Evolutionary conservation across 2,329 filamentous ascomycete genomes (phyloP).

Genomic region (Colletotrichum cuscutae): DNA sequence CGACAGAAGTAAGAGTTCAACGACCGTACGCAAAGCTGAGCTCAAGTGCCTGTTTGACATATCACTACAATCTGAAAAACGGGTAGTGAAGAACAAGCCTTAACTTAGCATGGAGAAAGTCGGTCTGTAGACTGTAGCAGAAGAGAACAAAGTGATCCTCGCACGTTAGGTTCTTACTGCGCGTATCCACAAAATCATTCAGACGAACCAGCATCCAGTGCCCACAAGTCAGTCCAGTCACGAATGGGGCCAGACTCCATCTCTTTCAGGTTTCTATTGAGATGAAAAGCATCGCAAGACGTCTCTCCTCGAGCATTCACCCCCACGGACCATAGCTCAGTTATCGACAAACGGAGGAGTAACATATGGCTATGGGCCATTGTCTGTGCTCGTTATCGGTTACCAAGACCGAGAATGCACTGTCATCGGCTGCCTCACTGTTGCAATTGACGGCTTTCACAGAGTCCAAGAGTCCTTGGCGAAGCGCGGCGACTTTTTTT

Average conservation of each 20-base stretch:
- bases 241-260: background rate
- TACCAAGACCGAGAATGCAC: background rate
- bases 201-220: background rate
- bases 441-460: background rate
- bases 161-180: background rate
- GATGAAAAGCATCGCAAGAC: background rate
- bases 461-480: slow-evolving; percentile 14
- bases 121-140: background rate
- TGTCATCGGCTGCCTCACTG: background rate
- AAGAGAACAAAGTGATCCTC: background rate
- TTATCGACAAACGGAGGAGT: background rate
- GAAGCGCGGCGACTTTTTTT: background rate
- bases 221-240: background rate
- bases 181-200: background rate
- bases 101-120: background rate
- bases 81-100: background rate
- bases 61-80: no score
- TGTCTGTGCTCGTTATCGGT: background rate
- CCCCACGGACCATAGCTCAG: background rate
- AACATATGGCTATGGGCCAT: background rate
- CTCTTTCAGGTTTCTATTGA: background rate
- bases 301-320: background rate
- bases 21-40: background rate
- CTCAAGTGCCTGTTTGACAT: no score
- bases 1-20: background rate